phyloP scores from a whole-genome alignment of 768 basidiomycete genomes.

The Xerocomellus intermedius region DNA sequence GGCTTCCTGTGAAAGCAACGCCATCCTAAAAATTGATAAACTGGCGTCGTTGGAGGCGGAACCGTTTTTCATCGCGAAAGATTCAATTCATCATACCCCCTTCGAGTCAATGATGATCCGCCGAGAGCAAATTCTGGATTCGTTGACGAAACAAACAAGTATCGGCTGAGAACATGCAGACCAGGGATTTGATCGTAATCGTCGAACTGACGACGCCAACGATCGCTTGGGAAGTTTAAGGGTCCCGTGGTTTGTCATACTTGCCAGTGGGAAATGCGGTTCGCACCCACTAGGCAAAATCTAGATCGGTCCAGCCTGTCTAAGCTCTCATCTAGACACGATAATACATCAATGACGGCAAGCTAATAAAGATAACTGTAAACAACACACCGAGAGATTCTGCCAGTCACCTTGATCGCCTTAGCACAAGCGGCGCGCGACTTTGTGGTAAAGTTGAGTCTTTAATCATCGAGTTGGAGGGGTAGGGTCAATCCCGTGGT shows the following conservation, averaged over 20 bases:
- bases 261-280: neutral
- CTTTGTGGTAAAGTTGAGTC: neutral
- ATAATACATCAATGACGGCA: neutral
- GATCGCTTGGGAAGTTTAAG: neutral
- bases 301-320: neutral
- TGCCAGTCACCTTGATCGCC: neutral
- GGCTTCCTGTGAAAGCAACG: neutral
- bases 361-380: neutral
- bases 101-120: too few relatives aligned
- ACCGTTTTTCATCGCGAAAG: too few relatives aligned
- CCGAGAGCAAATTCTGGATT: too few relatives aligned
- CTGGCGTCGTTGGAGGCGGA: neutral
- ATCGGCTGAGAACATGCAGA: neutral
- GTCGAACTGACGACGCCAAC: neutral
- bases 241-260: neutral
- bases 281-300: neutral
- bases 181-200: neutral
- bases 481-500: neutral
- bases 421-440: neutral
- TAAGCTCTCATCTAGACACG: neutral
- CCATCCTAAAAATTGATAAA: neutral
- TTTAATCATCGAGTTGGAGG: neutral
- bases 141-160: too few relatives aligned
- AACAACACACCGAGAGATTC: neutral
- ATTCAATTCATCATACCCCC: too few relatives aligned